phyloP scores from a whole-genome alignment of 176 grass and related monocot genomes.

The Pontederia paniculata region DNA sequence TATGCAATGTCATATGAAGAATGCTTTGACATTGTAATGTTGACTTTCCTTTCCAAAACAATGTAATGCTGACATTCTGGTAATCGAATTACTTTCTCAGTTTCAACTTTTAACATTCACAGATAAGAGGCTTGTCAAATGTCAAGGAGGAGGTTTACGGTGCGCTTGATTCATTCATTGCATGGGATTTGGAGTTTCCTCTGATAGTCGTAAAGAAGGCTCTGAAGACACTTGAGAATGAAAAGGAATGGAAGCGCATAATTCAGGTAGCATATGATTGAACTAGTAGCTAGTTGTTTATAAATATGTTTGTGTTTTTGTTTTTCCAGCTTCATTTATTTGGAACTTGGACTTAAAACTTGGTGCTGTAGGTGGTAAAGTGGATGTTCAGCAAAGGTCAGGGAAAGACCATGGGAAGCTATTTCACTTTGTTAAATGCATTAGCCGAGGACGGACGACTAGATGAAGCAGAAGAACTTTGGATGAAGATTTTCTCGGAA shows the following conservation, averaged over 20 bases:
- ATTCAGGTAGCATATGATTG: slow-evolving; percentile 51
- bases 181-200: slow-evolving; percentile 98
- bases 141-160: slow-evolving; percentile 97
- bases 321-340: background rate
- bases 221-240: slow-evolving; percentile 64
- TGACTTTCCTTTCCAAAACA: too few relatives aligned
- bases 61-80: background rate
- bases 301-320: slow-evolving; percentile 4
- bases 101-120: slow-evolving; percentile 12
- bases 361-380: slow-evolving; percentile 61
- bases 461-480: slow-evolving; percentile 86
- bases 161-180: slow-evolving; percentile 90
- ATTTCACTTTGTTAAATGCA: slow-evolving; percentile 84
- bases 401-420: slow-evolving; percentile 95
- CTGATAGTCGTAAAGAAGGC: slow-evolving; percentile 91
- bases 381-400: slow-evolving; percentile 99
- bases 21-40: too few relatives aligned
- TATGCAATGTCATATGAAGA: too few relatives aligned
- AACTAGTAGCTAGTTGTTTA: background rate
- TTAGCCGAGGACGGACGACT: slow-evolving; percentile 64
- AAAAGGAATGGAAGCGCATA: slow-evolving; percentile 97
- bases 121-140: slow-evolving; percentile 89
- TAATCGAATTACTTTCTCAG: background rate
- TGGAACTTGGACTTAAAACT: background rate
- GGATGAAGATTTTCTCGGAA: slow-evolving; percentile 57